Conservation (phyloP, 345 rosid genomes). For the Moricandia arvensis region DNA sequence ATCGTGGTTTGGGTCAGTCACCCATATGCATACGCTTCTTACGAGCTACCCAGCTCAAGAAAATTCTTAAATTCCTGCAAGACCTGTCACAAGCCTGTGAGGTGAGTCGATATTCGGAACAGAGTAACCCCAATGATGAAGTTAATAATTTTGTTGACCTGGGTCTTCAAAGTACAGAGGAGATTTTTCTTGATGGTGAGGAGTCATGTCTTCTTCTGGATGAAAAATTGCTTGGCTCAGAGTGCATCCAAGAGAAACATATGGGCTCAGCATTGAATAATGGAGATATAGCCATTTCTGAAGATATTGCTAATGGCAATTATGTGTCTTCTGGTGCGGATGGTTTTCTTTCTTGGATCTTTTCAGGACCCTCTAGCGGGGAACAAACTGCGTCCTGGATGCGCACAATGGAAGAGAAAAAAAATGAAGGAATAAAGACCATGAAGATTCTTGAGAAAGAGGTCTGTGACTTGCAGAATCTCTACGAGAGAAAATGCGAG, state of each 20-base stretch:
- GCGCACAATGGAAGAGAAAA: slow-evolving; percentile 65
- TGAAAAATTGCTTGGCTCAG: slow-evolving; percentile 48
- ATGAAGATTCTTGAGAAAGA: slow-evolving; percentile 81
- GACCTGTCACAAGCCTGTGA: slow-evolving; percentile 74
- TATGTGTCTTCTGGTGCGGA: slow-evolving; percentile 43
- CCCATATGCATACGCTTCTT: slow-evolving; percentile 78
- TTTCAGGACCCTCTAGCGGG: slow-evolving; percentile 65
- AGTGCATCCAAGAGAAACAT: slow-evolving; percentile 30
- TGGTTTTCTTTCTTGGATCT: slow-evolving; percentile 78
- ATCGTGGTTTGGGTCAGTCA: slow-evolving; percentile 57
- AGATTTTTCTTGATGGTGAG: slow-evolving; percentile 60
- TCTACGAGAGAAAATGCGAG: slow-evolving; percentile 79
- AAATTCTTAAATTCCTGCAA: slow-evolving; percentile 83
- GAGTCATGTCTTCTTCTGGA: slow-evolving; percentile 58
- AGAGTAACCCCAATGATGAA: slow-evolving; percentile 46
- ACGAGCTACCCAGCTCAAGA: slow-evolving; percentile 75
- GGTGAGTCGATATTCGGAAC: slow-evolving; percentile 69
- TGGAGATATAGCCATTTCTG: slow-evolving; percentile 35
- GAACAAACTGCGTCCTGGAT: slow-evolving; percentile 70
- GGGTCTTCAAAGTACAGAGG: slow-evolving; percentile 50
- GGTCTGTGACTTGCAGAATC: slow-evolving; percentile 65
- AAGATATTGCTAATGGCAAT: slow-evolving; percentile 36
- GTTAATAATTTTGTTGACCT: slow-evolving; percentile 32
- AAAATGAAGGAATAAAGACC: slow-evolving; percentile 66
- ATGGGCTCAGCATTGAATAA: slow-evolving; percentile 31